phyloP scores from a whole-genome alignment of 202 grass and related monocot genomes.

The Dendrocalamus latiflorus region DNA sequence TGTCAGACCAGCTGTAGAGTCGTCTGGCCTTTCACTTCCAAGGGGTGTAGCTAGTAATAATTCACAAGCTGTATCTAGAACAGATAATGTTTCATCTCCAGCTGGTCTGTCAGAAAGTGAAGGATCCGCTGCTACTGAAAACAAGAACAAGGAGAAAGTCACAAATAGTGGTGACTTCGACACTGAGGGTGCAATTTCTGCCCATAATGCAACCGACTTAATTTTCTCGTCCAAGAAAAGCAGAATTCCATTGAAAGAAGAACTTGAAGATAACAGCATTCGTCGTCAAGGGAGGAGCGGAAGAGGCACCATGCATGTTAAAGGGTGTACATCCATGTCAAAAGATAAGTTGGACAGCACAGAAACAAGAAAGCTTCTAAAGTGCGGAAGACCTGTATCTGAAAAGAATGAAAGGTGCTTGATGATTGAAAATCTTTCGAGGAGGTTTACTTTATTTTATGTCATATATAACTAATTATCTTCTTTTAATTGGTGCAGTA shows the following conservation, averaged over 20 bases:
- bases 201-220: slow-evolving; percentile 17
- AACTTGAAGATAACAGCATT: slow-evolving; percentile 54
- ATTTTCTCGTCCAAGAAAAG: slow-evolving; percentile 48
- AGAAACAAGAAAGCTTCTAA: slow-evolving; percentile 47
- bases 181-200: slow-evolving; percentile 29
- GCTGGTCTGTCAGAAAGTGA: slow-evolving; percentile 64
- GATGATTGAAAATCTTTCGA: neutral
- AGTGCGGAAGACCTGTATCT: slow-evolving; percentile 48
- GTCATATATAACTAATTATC: neutral
- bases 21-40: slow-evolving; percentile 12
- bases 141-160: slow-evolving; percentile 57
- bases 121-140: slow-evolving; percentile 53
- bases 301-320: slow-evolving; percentile 46
- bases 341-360: slow-evolving; percentile 58
- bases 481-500: slow-evolving; percentile 42
- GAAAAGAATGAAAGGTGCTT: slow-evolving; percentile 70
- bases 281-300: slow-evolving; percentile 59
- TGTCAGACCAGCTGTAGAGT: slow-evolving; percentile 37
- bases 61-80: slow-evolving; percentile 40
- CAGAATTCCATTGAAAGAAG: slow-evolving; percentile 65
- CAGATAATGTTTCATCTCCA: slow-evolving; percentile 48
- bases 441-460: neutral
- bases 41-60: slow-evolving; percentile 33
- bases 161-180: slow-evolving; percentile 43
- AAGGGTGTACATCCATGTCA: slow-evolving; percentile 39